Evolutionary conservation across 352 stramenopile genomes (phyloP).

Genomic region (Pythium insidiosum): DNA sequence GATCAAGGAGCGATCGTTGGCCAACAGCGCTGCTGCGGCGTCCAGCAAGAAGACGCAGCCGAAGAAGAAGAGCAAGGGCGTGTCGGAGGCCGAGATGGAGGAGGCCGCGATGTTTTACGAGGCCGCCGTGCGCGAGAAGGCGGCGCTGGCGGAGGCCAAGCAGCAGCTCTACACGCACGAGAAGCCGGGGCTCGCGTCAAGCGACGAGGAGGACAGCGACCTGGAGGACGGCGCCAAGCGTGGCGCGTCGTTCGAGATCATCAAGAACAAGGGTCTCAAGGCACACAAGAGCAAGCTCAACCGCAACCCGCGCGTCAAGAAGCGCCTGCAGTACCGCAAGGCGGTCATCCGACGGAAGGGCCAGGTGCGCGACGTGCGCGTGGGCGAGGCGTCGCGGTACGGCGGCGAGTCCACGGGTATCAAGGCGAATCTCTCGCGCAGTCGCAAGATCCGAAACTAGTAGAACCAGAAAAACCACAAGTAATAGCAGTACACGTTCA

Average conservation of each 20-base stretch:
- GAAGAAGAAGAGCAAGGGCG: conserved; percentile 23
- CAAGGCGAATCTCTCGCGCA: conserved; percentile 84
- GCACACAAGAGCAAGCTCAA: conserved; percentile 98
- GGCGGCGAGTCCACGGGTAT: conserved; percentile 87
- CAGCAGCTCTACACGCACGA: conserved; percentile 75
- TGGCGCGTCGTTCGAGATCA: conserved; percentile 91
- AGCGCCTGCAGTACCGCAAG: conserved; percentile 96
- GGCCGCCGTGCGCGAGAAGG: conserved; percentile 37
- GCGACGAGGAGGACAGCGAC: conserved; percentile 47
- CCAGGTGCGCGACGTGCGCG: conserved; percentile 91
- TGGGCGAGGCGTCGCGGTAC: conserved; percentile 82
- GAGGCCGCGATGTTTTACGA: conserved; percentile 78
- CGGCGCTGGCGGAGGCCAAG: conserved; percentile 53
- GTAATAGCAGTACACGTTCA: no score
- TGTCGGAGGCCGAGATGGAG: conserved; percentile 34
- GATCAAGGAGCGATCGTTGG: conserved; percentile 19
- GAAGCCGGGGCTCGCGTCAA: conserved; percentile 35
- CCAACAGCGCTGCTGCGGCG: neutral
- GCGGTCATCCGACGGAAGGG: conserved; percentile 96
- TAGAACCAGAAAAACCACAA: neutral
- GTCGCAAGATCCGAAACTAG: conserved; percentile 87
- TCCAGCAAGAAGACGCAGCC: conserved; percentile 31
- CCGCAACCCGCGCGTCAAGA: conserved; percentile 98
- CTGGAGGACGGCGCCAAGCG: conserved; percentile 80
- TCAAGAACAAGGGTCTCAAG: conserved; percentile 98